Evolutionary conservation across 352 stramenopile species (phyloP).

Genomic region (Chrysophaeum taylorii): DNA sequence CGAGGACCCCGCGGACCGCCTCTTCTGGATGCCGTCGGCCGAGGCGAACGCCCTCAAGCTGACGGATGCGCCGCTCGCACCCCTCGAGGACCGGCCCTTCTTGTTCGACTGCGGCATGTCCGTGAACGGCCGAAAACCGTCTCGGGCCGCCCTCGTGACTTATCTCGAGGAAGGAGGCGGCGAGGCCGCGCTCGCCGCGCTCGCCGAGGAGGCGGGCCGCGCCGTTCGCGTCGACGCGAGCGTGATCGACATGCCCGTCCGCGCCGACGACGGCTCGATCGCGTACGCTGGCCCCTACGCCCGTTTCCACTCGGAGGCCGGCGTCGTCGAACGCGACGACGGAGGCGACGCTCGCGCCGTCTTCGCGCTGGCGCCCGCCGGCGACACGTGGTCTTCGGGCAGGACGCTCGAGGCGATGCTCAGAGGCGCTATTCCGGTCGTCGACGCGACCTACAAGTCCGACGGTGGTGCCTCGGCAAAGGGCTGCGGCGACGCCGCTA

Average conservation of each 20-base stretch:
- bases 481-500: neutral
- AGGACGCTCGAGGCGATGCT: neutral
- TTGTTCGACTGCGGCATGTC: neutral
- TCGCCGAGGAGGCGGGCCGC: too few relatives aligned
- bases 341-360: too few relatives aligned
- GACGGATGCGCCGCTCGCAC: neutral
- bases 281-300: too few relatives aligned
- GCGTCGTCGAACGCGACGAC: too few relatives aligned
- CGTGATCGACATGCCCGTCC: too few relatives aligned
- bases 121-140: conserved; percentile 1
- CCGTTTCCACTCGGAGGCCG: too few relatives aligned
- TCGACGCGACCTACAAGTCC: neutral
- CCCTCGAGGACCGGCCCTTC: neutral
- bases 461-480: neutral
- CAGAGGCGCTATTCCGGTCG: neutral
- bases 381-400: neutral
- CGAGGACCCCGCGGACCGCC: neutral
- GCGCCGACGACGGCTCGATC: too few relatives aligned
- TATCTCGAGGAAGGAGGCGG: too few relatives aligned
- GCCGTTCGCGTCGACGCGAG: too few relatives aligned
- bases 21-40: neutral
- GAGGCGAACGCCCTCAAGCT: neutral
- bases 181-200: too few relatives aligned
- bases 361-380: neutral
- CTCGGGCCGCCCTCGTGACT: neutral